Base-by-base conservation (phyloP, 768 basidiomycete genomes). In the Amyloporia xantha region DNA sequence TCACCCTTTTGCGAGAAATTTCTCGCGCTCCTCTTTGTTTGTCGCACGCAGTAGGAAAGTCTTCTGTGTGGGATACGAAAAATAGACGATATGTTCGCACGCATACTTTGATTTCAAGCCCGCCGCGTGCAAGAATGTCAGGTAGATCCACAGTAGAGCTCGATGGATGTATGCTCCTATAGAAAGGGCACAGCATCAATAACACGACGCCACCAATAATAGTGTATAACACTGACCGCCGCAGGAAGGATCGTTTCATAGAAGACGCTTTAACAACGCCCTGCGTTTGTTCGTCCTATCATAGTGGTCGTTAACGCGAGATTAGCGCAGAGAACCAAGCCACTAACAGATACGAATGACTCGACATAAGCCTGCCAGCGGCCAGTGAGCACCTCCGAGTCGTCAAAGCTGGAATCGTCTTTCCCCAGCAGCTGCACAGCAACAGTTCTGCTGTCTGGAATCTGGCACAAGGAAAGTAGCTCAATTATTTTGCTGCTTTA, bases 31-130 rank as follows among this genome's bases (percentile, higher is more conserved):
- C 9, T 33, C 30, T 33, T 15, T 7, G 15, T 15, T 33, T 33
- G 30, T 7, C 7, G 30, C 30, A 33, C 15, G n/a, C n/a, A n/a
- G n/a, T n/a, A n/a, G n/a, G n/a, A n/a, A n/a, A n/a, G n/a, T 86
- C 86, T 55, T 84, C 86, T 39, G 81, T 82, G 21, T 71, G 61
- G 2, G 86, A 70, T 5, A 86, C 86, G 62, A 81, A 91, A 71
- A 93, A 92, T 12, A 91, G 66, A 27, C 84, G 75, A 63, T 91
- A 91, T 7, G 84, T 88, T 50, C 82, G 75, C 28, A 91, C 75
- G 65, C 93, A 95, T 49, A 96, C 78, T 53, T 85, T 85, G 62
- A 90, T 87, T 64, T 91, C 87, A 15, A 94, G 73, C 2, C 76
- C 76, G 26, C 84, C 83, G 10, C 61, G 59, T 23, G 61, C 58